Conservation (phyloP, 345 rosid species). For the Pugionium dolabratum region DNA sequence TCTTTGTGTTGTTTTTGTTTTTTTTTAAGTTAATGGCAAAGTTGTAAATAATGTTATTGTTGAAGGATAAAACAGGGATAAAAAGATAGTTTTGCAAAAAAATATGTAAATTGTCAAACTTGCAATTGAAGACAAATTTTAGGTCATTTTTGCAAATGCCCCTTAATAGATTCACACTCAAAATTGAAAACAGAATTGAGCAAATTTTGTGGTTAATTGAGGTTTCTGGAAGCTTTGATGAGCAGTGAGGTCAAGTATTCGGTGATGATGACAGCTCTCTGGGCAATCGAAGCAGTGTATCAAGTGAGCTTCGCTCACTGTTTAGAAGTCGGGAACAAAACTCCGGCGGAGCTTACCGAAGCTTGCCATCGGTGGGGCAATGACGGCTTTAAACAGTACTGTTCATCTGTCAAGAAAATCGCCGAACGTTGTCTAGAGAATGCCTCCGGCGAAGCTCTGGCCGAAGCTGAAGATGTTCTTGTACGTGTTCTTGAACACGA, state of each 20-base stretch:
- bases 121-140: too few relatives aligned
- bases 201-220: too few relatives aligned
- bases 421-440: conserved; percentile 55
- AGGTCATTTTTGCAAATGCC: too few relatives aligned
- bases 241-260: conserved; percentile 56
- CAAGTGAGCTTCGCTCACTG: conserved; percentile 81
- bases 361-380: conserved; percentile 91
- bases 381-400: conserved; percentile 57
- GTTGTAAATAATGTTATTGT: too few relatives aligned
- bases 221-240: conserved; percentile 69
- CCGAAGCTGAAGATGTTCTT: conserved; percentile 55
- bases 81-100: too few relatives aligned
- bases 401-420: conserved; percentile 52
- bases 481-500: conserved; percentile 64
- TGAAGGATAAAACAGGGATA: too few relatives aligned
- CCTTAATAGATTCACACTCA: too few relatives aligned
- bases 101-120: too few relatives aligned
- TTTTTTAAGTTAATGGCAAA: too few relatives aligned
- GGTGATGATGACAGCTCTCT: conserved; percentile 57
- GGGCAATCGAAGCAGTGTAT: conserved; percentile 82
- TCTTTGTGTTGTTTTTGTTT: too few relatives aligned
- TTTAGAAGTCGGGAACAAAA: conserved; percentile 55
- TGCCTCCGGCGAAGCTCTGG: conserved; percentile 48
- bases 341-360: conserved; percentile 52
- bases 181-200: too few relatives aligned